phyloP scores from a whole-genome alignment of 805 yeast genomes.

The Isabelozyma heimii region DNA sequence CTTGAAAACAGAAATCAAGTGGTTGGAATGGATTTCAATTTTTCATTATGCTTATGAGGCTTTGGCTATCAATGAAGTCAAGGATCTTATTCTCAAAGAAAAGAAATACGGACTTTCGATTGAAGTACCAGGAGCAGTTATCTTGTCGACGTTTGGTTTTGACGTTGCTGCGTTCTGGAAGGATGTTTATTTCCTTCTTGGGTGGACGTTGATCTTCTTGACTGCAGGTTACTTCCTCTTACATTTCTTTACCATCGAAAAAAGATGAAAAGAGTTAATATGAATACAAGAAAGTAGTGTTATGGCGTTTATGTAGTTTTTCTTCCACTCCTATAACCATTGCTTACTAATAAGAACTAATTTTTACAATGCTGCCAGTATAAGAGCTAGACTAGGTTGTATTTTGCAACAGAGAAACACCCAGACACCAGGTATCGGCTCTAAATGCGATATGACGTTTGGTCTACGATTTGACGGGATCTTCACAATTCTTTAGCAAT shows the following conservation, averaged over 20 bases:
- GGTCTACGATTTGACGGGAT: not conserved
- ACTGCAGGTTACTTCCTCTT: constrained; percentile 72
- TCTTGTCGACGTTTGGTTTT: constrained; percentile 92
- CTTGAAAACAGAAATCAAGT: constrained; percentile 49
- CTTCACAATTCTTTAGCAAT: not conserved
- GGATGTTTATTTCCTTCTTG: constrained; percentile 61
- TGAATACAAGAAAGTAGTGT: not conserved
- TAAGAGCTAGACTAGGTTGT: too few relatives aligned
- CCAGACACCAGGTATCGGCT: not conserved
- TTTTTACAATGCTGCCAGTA: too few relatives aligned
- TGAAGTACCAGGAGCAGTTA: constrained; percentile 97
- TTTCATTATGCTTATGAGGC: constrained; percentile 98
- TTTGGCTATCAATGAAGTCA: constrained; percentile 87
- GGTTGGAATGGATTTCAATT: constrained; percentile 80
- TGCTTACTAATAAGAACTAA: too few relatives aligned
- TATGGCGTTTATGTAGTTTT: not conserved
- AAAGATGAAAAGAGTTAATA: constrained; percentile 39
- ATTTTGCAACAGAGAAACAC: not conserved
- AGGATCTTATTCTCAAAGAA: constrained; percentile 77
- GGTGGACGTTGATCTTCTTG: constrained; percentile 58
- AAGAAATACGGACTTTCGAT: constrained; percentile 89
- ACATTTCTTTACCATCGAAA: constrained; percentile 72
- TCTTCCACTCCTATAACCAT: not conserved
- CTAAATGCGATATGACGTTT: too few relatives aligned
- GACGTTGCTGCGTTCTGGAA: constrained; percentile 70